Percentiles rank a stretch among this genome's conserved stretches.
These are phyloP conservation scores for Trichoderma reesei DNA, from an alignment of 495 filamentous ascomycete genomes.

Conservation along the genomic window DNA sequence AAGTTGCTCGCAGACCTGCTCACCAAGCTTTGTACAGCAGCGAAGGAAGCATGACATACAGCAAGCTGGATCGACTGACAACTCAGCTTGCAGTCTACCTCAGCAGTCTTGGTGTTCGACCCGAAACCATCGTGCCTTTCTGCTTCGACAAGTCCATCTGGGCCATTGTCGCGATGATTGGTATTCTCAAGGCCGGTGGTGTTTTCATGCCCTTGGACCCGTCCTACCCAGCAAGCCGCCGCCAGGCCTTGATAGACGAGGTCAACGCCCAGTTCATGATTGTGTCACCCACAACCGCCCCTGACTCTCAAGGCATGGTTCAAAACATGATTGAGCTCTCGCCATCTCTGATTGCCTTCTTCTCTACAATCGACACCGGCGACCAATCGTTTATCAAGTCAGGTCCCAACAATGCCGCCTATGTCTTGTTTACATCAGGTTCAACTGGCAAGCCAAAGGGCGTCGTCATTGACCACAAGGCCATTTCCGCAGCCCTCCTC, in stretches of 20 bases:
- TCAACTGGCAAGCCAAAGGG: conserved; percentile 47
- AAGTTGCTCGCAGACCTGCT: neutral
- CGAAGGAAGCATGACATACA: conserved; percentile 41
- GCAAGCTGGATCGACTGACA: conserved; percentile 31
- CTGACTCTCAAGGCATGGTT: conserved; percentile 11
- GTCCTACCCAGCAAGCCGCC: conserved; percentile 40
- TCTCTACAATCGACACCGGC: conserved; percentile 9
- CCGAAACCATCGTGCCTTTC: conserved; percentile 42
- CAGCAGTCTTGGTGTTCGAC: conserved; percentile 28
- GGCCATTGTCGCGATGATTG: conserved; percentile 43
- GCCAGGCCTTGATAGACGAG: conserved; percentile 23
- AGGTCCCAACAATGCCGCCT: conserved; percentile 24
- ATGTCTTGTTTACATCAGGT: conserved; percentile 52
- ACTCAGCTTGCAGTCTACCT: conserved; percentile 28
- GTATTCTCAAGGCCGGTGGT: conserved; percentile 48
- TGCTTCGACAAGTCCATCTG: conserved; percentile 45
- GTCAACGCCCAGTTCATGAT: conserved; percentile 24
- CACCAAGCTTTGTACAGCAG: conserved; percentile 33
- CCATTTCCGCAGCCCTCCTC: conserved; percentile 24
- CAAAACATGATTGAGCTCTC: conserved; percentile 9
- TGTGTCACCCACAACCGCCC: conserved; percentile 15
- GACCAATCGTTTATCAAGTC: conserved; percentile 15
- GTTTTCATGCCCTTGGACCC: conserved; percentile 47
- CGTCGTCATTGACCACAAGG: conserved; percentile 35
- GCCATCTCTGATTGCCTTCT: neutral